Evolutionary conservation across 305 asterid genomes (phyloP), one percentile per base, ranked within the genome.

Genomic region (Fraxinus xanthoxyloides): DNA sequence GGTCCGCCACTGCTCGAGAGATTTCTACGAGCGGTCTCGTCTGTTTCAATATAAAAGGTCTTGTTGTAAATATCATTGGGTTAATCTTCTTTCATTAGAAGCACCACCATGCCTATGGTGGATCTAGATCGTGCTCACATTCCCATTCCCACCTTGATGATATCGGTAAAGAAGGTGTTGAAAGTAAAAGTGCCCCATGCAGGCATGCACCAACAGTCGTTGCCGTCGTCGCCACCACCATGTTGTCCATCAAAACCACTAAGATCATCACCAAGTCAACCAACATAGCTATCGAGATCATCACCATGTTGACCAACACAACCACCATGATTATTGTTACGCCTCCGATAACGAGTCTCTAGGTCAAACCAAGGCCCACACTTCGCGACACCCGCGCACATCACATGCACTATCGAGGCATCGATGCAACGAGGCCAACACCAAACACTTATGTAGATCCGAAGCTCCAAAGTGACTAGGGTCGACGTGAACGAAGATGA

Each of bases 101-200:
- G 88, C 99, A 96, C 86, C 99, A 96, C 86, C 97, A 90, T 67
- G 98, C 98, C 48, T 98, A 96, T 88, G 99, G 98, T 77, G 97
- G 98, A 78, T 91, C 98, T 35, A 93, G 91, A 74, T 34, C 92
- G 36, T 92, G 97, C 79, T 86, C 95, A 0, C 97, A 92, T 82
- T 90, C 95, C 4, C 96, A 77, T 36, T 10, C 75, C 40, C 77
- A 61, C 67, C 78, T 46, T 70, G 59, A 77, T 30, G 61, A 32
- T 63, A 70, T 36, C 34, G 36, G 31, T 67, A 34, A 63, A 67
- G 75, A 65, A 74, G 80, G 10, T 30, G 13, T 28, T 19, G 72
- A 81, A 56, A 38, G 43, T 30, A 32, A 36, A 75, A 77, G 40
- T 30, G 63, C 38, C 77, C 73, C 85, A 21, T 59, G 72, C 76